Evolutionary conservation across 805 yeast species (phyloP).

Genomic region (Lipomyces orientalis): DNA sequence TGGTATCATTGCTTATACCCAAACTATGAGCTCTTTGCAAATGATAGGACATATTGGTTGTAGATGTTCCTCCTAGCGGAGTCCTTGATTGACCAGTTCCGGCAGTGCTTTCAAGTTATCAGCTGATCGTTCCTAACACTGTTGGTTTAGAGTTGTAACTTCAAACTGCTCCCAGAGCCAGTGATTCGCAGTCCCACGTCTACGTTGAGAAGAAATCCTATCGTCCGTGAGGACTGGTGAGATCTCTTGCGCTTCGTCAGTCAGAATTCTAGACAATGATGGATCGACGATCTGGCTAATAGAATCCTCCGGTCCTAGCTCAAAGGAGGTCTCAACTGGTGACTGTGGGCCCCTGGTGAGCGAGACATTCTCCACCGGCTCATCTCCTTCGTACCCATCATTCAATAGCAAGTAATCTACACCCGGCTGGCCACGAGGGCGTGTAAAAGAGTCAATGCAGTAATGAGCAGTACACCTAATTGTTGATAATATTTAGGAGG

Average conservation of each 20-base stretch:
- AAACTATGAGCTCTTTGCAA: not conserved
- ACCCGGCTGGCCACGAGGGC: slow-evolving; percentile 1
- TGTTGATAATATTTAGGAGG: not conserved
- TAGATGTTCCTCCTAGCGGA: not conserved
- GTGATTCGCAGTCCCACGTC: slow-evolving; percentile 1
- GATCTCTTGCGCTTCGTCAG: not conserved
- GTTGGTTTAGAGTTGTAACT: not conserved
- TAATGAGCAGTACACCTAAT: not conserved
- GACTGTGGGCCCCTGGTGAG: not conserved
- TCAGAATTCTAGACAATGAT: not conserved
- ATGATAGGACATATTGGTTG: not conserved
- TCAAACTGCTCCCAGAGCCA: not conserved
- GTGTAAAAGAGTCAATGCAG: not conserved
- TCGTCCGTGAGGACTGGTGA: not conserved
- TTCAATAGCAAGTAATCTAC: slow-evolving; percentile 3
- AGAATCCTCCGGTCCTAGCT: not conserved
- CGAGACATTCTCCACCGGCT: slow-evolving; percentile 4
- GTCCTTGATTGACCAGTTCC: not conserved
- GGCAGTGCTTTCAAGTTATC: not conserved
- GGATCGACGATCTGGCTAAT: not conserved
- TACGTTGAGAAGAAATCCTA: not conserved
- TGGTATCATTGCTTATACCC: not conserved
- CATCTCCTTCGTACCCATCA: slow-evolving; percentile 9
- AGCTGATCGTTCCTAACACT: not conserved
- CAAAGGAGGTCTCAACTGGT: slow-evolving; percentile 4